Evolutionary conservation across 768 basidiomycete species (phyloP), one percentile per base, ranked within the genome.

Genomic region (Punctularia strigosozonata): DNA sequence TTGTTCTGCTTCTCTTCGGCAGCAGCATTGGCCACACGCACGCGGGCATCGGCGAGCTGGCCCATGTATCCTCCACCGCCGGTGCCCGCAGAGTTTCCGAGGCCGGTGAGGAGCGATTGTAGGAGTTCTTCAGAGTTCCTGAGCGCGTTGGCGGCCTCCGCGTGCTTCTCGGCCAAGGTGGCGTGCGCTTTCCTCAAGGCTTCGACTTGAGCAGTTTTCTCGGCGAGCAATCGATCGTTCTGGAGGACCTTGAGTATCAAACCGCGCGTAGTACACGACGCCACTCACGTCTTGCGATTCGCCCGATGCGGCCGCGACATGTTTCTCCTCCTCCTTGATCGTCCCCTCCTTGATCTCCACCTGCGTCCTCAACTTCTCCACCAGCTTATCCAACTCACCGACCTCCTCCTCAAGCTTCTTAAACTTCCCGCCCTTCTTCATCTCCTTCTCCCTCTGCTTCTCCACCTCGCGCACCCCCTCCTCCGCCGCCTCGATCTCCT

Each of bases 21-120:
- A 6, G 71, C 65, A 0, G 79, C 81, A 38, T 86, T 81, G 0
- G 89, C 77, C 0, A 82, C 60, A 3, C 77, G 75, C 2, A 74
- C 74, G 48, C 78, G 77, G 0, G 91, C 86, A 12, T 87, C 79
- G 1, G 91, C 85, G 30, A 99, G 73, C 56, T 97, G 92, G 15
- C 91, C 95, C 77, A 98, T 82, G 58, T 97, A 98, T 0, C 95
- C 95, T 2, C 91, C 89, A 6, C 84, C 80, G 7, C 77, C 73
- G 28, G 76, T 77, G 42, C 10, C 73, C 76, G 21, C 67, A 59
- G 37, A 70, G 69, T 28, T 64, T 69, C 4, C 81, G 1, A 97
- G 75, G 31, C 95, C 95, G 0, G 94, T 98, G 34, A 94, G 68
- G 15, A 98, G 76, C 0, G 89, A 88, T 57, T 98, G 94, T 0